Conservation (phyloP, 192 early-diverging fungal species). For the Coemansia biformis region DNA sequence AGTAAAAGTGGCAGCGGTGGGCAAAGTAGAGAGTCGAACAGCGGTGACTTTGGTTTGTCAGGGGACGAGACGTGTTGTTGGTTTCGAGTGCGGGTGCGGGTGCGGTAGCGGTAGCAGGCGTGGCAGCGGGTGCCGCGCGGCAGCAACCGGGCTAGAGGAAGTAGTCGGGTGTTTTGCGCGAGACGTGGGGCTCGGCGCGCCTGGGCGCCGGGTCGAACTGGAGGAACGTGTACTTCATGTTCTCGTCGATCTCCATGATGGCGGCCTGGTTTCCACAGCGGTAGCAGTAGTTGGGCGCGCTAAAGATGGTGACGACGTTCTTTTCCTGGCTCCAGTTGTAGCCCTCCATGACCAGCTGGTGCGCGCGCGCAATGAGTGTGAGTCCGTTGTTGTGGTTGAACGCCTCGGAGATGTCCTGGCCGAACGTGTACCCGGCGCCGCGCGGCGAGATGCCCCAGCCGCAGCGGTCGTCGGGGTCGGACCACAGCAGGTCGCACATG, state of each 20-base stretch:
- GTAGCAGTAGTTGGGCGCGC: conserved; percentile 99
- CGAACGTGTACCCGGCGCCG: conserved; percentile 85
- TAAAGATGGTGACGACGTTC: conserved; percentile 98
- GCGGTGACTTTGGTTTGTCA: no score
- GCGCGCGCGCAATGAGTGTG: conserved; percentile 93
- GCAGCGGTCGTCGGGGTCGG: conserved; percentile 80
- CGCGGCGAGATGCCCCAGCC: conserved; percentile 86
- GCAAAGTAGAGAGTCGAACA: no score
- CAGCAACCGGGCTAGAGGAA: conserved; percentile 66
- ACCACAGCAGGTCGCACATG: conserved; percentile 86
- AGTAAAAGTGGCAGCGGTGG: no score
- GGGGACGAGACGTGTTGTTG: no score
- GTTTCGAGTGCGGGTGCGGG: no score
- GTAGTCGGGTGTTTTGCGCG: conserved; percentile 96
- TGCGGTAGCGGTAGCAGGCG: no score
- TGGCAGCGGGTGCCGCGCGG: no score
- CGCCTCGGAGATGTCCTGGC: conserved; percentile 79
- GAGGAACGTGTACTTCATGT: conserved; percentile 97
- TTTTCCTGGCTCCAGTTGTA: conserved; percentile 99
- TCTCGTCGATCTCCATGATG: conserved; percentile 99
- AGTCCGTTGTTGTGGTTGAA: conserved; percentile 95
- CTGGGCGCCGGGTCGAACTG: conserved; percentile 98
- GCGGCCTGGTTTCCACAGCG: conserved; percentile 99
- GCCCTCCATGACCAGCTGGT: conserved; percentile 92
- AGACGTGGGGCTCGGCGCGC: conserved; percentile 96